Percentiles rank a stretch among this genome's conserved stretches.
These are phyloP conservation scores for Rubroboletus pulcherrimus DNA, from an alignment of 768 basidiomycete genomes.

Conservation along the genomic window DNA sequence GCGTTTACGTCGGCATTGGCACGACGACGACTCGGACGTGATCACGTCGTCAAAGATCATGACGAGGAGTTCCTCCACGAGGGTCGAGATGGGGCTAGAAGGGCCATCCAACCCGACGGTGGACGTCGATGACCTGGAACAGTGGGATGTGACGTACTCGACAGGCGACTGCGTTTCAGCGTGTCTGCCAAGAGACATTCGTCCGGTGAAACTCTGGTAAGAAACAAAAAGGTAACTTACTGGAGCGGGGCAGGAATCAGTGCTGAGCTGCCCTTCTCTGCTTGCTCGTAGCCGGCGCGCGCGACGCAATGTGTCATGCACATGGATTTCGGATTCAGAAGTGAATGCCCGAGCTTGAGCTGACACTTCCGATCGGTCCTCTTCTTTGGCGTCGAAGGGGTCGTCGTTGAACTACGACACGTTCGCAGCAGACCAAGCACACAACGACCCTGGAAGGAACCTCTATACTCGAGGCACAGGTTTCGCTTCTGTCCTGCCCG, in stretches of 20 bases:
- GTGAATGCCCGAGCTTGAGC: not conserved
- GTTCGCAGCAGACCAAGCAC: too few relatives aligned
- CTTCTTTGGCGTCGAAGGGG: not conserved
- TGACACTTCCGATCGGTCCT: not conserved
- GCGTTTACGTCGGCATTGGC: not conserved
- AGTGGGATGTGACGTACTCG: not conserved
- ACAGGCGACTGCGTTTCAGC: not conserved
- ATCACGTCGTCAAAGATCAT: conserved; percentile 20
- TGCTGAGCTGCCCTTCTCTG: not conserved
- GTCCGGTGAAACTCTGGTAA: not conserved
- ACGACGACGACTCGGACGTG: conserved; percentile 6
- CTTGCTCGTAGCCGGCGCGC: not conserved
- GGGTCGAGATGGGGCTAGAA: conserved; percentile 5
- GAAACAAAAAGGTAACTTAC: conserved; percentile 2
- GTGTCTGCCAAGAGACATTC: not conserved
- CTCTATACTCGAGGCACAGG: not conserved
- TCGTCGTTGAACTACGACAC: not conserved
- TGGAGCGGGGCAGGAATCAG: not conserved
- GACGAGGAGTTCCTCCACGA: conserved; percentile 21
- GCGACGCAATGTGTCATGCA: not conserved
- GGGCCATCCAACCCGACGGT: not conserved
- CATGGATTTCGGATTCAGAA: not conserved
- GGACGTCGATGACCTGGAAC: not conserved
- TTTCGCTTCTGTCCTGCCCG: not conserved
- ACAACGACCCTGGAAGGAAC: too few relatives aligned